Percentiles rank a stretch among this genome's conserved stretches.
These are phyloP conservation scores for Tulasnella sp. DNA, from an alignment of 768 basidiomycete genomes.

Conservation along the genomic window DNA sequence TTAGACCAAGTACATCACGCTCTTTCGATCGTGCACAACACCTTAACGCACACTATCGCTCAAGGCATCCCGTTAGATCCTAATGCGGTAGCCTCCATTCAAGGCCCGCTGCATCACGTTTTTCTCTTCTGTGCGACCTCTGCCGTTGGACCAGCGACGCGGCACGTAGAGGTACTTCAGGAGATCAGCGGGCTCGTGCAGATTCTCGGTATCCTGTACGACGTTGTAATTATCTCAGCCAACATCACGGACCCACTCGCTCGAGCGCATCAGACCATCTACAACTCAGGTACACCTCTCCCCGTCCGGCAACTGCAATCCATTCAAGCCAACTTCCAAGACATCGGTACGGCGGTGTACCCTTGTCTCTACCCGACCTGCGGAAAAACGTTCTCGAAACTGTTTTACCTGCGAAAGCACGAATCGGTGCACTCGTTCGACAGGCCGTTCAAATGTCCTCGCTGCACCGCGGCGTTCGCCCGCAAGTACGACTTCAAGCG, in stretches of 20 bases:
- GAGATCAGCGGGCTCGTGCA: conserved; percentile 75
- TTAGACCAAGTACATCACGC: conserved; percentile 12
- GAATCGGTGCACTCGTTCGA: conserved; percentile 59
- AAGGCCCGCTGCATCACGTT: conserved; percentile 59
- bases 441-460: conserved; percentile 42
- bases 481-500: conserved; percentile 16
- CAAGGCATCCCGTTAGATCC: conserved; percentile 36
- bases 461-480: conserved; percentile 14
- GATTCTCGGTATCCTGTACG: conserved; percentile 68
- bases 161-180: conserved; percentile 42
- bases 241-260: conserved; percentile 27
- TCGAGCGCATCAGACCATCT: conserved; percentile 17
- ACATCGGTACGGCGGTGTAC: conserved; percentile 59
- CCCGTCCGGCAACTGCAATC: conserved; percentile 23
- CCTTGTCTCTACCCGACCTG: conserved; percentile 61
- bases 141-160: conserved; percentile 36
- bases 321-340: conserved; percentile 19
- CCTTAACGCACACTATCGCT: not conserved
- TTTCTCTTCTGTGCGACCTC: conserved; percentile 71
- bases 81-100: conserved; percentile 54
- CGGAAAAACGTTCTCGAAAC: conserved; percentile 54
- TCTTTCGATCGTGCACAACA: conserved; percentile 5
- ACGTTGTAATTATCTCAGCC: conserved; percentile 49
- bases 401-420: conserved; percentile 60
- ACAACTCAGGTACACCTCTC: conserved; percentile 26